phyloP scores from a whole-genome alignment of 768 basidiomycete genomes.

The Favolaschia claudopus region DNA sequence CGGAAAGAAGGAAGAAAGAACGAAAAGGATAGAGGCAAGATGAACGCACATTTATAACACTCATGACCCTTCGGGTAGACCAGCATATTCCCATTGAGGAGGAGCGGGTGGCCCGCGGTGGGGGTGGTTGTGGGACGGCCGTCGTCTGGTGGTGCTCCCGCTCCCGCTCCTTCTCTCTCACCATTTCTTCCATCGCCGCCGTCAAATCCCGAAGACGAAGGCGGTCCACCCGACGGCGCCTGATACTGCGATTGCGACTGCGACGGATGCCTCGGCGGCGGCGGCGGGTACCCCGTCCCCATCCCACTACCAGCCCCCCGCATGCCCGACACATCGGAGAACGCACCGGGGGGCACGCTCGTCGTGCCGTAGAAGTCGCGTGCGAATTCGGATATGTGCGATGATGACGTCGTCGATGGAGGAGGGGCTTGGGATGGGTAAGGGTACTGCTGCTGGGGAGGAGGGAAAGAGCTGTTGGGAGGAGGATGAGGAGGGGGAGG shows the following conservation, averaged over 20 bases:
- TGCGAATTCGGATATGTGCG: conserved; percentile 60
- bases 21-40: too few species aligned
- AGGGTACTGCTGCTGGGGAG: conserved; percentile 22
- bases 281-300: conserved; percentile 44
- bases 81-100: conserved; percentile 66
- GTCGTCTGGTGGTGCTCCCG: too few species aligned
- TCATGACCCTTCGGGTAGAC: conserved; percentile 72
- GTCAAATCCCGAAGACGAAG: too few species aligned
- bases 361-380: conserved; percentile 65
- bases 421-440: conserved; percentile 7
- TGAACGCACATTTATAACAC: conserved; percentile 73
- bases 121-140: conserved; percentile 70
- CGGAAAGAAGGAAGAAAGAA: too few species aligned
- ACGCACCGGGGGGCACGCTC: conserved; percentile 24
- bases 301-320: not conserved
- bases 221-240: too few species aligned
- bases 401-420: too few species aligned
- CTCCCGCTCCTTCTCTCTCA: too few species aligned
- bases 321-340: conserved; percentile 9
- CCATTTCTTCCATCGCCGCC: too few species aligned
- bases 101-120: conserved; percentile 70
- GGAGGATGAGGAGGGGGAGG: too few species aligned
- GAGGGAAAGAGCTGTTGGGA: too few species aligned
- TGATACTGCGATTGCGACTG: too few species aligned
- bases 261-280: conserved; percentile 32